A percentile compares a stretch with the other conserved stretches of the same genome.
phyloP scores from a whole-genome alignment of 2,329 filamentous ascomycete species.

The Ceratocystis cubensis region DNA sequence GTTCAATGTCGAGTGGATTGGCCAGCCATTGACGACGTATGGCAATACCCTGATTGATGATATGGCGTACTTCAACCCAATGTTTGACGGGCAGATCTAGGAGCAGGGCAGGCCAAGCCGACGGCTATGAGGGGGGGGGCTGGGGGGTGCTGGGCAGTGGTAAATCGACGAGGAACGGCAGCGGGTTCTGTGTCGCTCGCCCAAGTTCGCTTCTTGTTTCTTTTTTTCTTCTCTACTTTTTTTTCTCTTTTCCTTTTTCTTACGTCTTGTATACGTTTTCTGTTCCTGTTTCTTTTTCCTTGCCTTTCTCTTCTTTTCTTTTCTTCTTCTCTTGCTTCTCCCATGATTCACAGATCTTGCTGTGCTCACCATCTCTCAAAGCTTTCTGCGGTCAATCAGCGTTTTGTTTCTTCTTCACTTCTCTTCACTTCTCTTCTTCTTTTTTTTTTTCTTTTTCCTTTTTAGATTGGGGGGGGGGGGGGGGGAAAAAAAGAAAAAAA shows the following conservation, averaged over 20 bases:
- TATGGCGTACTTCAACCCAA: conserved; percentile 1
- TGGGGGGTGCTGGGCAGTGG: neutral
- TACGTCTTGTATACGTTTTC: neutral
- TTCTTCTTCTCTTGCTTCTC: neutral
- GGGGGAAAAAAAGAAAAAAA: too few relatives aligned
- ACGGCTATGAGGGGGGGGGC: neutral
- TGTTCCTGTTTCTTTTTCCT: neutral
- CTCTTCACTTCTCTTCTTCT: neutral
- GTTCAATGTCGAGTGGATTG: conserved; percentile 4
- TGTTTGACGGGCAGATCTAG: neutral
- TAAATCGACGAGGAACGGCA: too few relatives aligned
- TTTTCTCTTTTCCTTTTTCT: neutral
- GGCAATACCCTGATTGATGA: neutral
- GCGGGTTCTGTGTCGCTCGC: neutral
- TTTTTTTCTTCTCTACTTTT: neutral
- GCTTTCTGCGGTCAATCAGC: neutral
- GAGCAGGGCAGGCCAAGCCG: too few relatives aligned
- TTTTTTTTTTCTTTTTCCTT: neutral
- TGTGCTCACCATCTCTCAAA: neutral
- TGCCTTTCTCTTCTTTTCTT: neutral
- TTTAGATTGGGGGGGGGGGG: neutral
- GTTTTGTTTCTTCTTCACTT: neutral
- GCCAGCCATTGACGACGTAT: neutral
- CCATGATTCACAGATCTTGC: conserved; percentile 6
- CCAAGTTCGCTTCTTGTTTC: neutral